Conservation (phyloP, 139 green algal genomes). For the Tetratostichococcus sp. region DNA sequence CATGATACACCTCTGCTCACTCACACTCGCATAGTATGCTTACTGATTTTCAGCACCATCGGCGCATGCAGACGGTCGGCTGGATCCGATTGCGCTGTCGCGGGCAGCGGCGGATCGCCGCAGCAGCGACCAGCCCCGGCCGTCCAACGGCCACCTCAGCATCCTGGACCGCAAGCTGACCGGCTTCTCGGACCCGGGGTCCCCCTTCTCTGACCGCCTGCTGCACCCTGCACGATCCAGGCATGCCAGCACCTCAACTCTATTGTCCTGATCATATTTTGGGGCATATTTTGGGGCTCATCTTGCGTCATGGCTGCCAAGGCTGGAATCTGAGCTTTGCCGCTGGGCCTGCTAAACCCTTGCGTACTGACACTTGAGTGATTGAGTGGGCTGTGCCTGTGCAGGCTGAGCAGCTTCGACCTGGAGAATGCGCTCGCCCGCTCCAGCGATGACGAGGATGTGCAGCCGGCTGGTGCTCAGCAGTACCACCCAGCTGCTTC, state of each 20-base stretch:
- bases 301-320: too few relatives aligned
- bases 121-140: background rate
- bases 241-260: too few relatives aligned
- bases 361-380: too few relatives aligned
- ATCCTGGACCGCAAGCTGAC: slow-evolving; percentile 1
- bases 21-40: too few relatives aligned
- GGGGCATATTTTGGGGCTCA: too few relatives aligned
- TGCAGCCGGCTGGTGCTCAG: too few relatives aligned
- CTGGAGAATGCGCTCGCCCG: background rate
- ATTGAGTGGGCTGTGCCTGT: too few relatives aligned
- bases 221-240: background rate
- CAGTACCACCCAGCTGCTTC: background rate
- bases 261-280: too few relatives aligned
- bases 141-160: background rate
- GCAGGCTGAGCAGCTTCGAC: background rate
- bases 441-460: background rate
- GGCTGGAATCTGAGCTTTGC: too few relatives aligned
- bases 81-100: background rate
- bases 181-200: background rate
- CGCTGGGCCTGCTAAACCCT: too few relatives aligned
- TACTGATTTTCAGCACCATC: too few relatives aligned
- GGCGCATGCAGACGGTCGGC: background rate
- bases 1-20: too few relatives aligned
- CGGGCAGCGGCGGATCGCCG: background rate
- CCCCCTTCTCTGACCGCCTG: background rate